Conservation (phyloP, 208 protist genomes). For the Kentomonas sorsogonicus region DNA sequence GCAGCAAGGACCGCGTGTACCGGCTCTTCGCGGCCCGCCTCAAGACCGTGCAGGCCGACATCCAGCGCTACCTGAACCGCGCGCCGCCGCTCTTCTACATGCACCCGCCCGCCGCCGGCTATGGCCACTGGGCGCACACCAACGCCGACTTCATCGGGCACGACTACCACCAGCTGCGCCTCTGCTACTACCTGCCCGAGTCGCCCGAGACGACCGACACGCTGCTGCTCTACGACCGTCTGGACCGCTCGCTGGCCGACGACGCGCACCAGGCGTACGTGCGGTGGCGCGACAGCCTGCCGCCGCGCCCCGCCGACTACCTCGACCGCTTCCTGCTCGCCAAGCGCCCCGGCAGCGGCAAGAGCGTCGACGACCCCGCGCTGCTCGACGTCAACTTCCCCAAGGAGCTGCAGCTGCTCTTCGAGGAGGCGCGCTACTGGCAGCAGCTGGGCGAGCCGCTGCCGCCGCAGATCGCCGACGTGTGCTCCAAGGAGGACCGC, state of each 20-base stretch:
- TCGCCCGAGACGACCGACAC: conserved; percentile 82
- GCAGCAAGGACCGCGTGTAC: conserved; percentile 90
- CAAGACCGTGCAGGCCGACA: conserved; percentile 83
- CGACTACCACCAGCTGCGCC: conserved; percentile 47
- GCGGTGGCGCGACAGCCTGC: conserved; percentile 74
- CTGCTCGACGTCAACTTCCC: conserved; percentile 94
- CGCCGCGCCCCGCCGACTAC: conserved; percentile 61
- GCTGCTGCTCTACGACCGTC: conserved; percentile 56
- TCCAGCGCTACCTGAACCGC: conserved; percentile 88
- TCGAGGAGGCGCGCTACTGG: conserved; percentile 95
- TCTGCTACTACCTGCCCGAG: conserved; percentile 81
- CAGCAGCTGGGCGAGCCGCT: conserved; percentile 85
- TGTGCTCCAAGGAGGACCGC: conserved; percentile 86
- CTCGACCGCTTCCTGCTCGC: conserved; percentile 86
- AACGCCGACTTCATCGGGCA: conserved; percentile 48
- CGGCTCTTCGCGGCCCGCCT: conserved; percentile 80
- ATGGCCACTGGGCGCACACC: conserved; percentile 89
- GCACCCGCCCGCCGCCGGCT: conserved; percentile 88
- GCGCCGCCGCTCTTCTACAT: conserved; percentile 87
- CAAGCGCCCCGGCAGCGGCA: conserved; percentile 42
- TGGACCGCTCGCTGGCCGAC: conserved; percentile 81
- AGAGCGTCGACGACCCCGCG: conserved; percentile 38
- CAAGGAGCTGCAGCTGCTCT: conserved; percentile 88
- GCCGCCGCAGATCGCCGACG: conserved; percentile 78
- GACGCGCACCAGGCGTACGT: conserved; percentile 65